These are phyloP conservation scores for Fusarium sp. DNA, from an alignment of 2,329 filamentous ascomycete species.

Conservation along the genomic window DNA sequence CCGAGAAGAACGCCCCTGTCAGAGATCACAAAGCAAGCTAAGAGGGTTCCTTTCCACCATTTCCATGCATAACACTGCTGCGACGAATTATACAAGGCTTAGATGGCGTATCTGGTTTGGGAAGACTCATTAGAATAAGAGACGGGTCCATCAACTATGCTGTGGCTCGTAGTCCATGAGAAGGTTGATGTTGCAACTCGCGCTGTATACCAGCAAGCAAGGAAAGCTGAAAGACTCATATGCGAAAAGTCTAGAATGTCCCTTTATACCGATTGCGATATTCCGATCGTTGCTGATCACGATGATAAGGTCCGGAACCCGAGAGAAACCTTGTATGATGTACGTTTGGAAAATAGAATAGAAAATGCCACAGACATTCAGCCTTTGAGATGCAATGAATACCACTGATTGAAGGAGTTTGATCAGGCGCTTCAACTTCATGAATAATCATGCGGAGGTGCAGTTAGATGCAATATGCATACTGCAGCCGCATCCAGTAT, in stretches of 20 bases:
- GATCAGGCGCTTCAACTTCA: background rate
- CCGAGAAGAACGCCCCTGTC: slow-evolving; percentile 13
- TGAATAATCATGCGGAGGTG: background rate
- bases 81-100: background rate
- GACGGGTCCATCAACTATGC: background rate
- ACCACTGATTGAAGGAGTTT: background rate
- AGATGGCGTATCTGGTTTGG: slow-evolving; percentile 20
- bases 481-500: background rate
- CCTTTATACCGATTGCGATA: background rate
- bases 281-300: background rate
- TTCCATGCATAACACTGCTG: background rate
- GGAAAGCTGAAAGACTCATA: background rate
- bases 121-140: background rate
- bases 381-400: background rate
- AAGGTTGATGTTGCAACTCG: background rate
- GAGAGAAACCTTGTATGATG: background rate
- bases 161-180: background rate
- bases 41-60: background rate
- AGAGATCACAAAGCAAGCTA: slow-evolving; percentile 37
- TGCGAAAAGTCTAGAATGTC: background rate
- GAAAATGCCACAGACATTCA: background rate
- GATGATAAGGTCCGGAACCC: background rate
- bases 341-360: background rate
- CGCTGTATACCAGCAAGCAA: background rate
- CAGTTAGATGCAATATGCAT: background rate